phyloP scores from a whole-genome alignment of 768 basidiomycete genomes.

The Leccinellum rugosiceps region DNA sequence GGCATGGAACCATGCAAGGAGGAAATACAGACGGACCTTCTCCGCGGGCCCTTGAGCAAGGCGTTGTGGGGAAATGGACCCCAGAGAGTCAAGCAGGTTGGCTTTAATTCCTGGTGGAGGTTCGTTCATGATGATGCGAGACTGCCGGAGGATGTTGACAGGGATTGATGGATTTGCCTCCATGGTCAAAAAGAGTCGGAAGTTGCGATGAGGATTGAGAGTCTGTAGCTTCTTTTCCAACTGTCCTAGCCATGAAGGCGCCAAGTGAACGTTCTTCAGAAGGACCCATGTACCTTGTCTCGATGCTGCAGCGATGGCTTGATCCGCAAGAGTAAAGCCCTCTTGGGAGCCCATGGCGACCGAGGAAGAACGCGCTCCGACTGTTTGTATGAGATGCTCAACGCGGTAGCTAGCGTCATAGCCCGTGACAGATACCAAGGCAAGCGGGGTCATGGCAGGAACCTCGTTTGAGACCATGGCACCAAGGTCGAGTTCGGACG shows the following conservation, averaged over 20 bases:
- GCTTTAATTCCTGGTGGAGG: slow-evolving; percentile 97
- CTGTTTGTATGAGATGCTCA: slow-evolving; percentile 79
- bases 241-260: slow-evolving; percentile 92
- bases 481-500: slow-evolving; percentile 73
- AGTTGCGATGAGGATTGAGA: slow-evolving; percentile 81
- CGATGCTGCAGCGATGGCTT: slow-evolving; percentile 90
- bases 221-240: slow-evolving; percentile 96
- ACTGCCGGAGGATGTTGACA: slow-evolving; percentile 94
- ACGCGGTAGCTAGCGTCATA: slow-evolving; percentile 99
- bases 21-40: slow-evolving; percentile 90
- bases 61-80: slow-evolving; percentile 65
- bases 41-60: slow-evolving; percentile 87
- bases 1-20: slow-evolving; percentile 99
- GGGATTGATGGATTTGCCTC: slow-evolving; percentile 94
- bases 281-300: slow-evolving; percentile 95
- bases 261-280: slow-evolving; percentile 95
- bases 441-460: slow-evolving; percentile 76
- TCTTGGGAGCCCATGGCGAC: slow-evolving; percentile 99
- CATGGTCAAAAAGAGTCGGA: slow-evolving; percentile 98
- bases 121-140: slow-evolving; percentile 97
- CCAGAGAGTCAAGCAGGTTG: slow-evolving; percentile 87
- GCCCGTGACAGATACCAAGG: slow-evolving; percentile 89
- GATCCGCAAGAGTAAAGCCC: slow-evolving; percentile 94
- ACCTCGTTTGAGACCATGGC: slow-evolving; percentile 79
- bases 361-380: slow-evolving; percentile 73